Conservation (phyloP, 73 alveolate species). For the Blepharisma stoltei region DNA sequence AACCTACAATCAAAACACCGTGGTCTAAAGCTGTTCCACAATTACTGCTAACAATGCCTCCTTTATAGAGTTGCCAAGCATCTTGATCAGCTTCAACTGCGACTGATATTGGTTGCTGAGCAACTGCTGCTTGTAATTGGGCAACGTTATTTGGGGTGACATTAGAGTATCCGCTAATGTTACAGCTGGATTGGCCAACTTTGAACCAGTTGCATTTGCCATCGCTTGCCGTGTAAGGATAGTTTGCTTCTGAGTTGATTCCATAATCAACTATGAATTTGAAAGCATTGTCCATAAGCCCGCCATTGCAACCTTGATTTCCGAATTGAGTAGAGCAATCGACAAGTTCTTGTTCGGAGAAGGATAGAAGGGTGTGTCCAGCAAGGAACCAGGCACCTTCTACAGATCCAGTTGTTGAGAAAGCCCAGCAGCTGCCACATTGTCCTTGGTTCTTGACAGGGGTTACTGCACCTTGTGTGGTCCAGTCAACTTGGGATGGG, state of each 20-base stretch:
- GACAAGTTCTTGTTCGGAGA: constrained; percentile 71
- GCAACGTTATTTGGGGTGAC: neutral
- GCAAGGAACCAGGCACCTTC: constrained; percentile 67
- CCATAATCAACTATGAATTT: constrained; percentile 35
- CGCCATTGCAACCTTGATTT: constrained; percentile 81
- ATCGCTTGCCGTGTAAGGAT: constrained; percentile 27
- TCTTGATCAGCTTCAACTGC: constrained; percentile 36
- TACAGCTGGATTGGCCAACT: neutral
- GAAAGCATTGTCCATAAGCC: constrained; percentile 65
- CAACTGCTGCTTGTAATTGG: constrained; percentile 31
- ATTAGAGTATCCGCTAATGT: neutral
- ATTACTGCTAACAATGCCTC: constrained; percentile 55
- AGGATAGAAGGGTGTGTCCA: constrained; percentile 41
- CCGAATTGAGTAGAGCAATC: constrained; percentile 76
- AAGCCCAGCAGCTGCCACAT: constrained; percentile 91
- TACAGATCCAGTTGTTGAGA: constrained; percentile 78
- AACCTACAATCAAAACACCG: constrained; percentile 86
- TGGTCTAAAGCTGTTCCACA: constrained; percentile 62
- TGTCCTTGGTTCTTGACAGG: constrained; percentile 70
- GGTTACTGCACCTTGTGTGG: constrained; percentile 66
- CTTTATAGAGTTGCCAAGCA: constrained; percentile 63
- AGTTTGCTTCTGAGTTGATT: constrained; percentile 14
- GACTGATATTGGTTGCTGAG: constrained; percentile 41
- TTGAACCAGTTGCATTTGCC: neutral
- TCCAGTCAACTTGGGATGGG: constrained; percentile 55